Percentiles rank a stretch among this genome's conserved stretches.
These are phyloP conservation scores for Hypholoma sublateritium DNA, from an alignment of 768 basidiomycete genomes.

Conservation along the genomic window DNA sequence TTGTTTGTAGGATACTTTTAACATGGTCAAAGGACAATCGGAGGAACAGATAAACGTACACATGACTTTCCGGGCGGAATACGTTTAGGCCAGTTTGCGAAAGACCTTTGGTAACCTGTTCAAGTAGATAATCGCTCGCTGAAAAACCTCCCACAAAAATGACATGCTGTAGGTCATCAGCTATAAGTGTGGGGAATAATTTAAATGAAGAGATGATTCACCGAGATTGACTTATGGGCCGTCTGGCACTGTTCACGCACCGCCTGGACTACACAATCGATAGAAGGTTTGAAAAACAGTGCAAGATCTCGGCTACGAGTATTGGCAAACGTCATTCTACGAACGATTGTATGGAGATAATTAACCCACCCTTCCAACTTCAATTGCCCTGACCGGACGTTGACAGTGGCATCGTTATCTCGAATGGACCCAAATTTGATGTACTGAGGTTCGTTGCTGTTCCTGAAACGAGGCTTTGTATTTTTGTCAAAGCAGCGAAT, in stretches of 20 bases:
- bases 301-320: constrained; percentile 30
- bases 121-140: constrained; percentile 16
- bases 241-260: constrained; percentile 24
- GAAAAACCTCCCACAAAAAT: constrained; percentile 19
- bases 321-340: neutral
- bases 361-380: constrained; percentile 32
- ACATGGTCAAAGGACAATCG: too few relatives aligned
- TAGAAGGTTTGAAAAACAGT: constrained; percentile 36
- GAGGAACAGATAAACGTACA: neutral
- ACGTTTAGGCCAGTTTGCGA: constrained; percentile 7
- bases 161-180: constrained; percentile 6
- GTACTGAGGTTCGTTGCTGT: constrained; percentile 34
- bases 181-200: too few relatives aligned
- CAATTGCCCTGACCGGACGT: constrained; percentile 46
- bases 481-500: constrained; percentile 41
- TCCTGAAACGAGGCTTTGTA: constrained; percentile 41
- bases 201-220: too few relatives aligned
- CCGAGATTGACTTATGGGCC: constrained; percentile 25
- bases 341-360: neutral
- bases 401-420: constrained; percentile 34
- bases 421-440: constrained; percentile 43
- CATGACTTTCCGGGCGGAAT: constrained; percentile 17
- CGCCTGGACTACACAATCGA: constrained; percentile 33
- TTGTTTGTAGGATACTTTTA: neutral
- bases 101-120: constrained; percentile 4